Conservation (phyloP, 208 protist species). For the Crithidia expoeki region DNA sequence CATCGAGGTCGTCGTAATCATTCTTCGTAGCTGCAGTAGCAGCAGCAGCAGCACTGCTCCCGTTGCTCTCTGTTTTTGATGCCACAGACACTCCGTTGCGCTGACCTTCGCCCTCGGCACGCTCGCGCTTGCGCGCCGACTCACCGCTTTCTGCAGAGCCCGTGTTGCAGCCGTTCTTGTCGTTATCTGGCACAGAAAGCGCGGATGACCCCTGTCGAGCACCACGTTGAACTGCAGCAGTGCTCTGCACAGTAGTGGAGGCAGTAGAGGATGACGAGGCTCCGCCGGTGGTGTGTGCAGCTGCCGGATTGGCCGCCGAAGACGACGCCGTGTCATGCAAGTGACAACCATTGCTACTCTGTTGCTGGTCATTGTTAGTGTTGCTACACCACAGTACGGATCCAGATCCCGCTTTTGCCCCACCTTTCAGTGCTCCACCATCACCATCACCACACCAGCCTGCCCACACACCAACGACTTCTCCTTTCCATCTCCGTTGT, state of each 20-base stretch:
- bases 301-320: not conserved
- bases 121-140: slow-evolving; percentile 21
- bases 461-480: not conserved
- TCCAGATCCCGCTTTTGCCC: not conserved
- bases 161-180: too few species aligned
- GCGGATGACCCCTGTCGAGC: too few species aligned
- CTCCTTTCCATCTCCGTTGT: not conserved
- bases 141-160: not conserved
- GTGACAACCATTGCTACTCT: not conserved
- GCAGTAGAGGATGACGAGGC: not conserved
- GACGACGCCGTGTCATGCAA: slow-evolving; percentile 7
- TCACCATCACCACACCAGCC: too few species aligned
- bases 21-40: too few species aligned
- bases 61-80: too few species aligned
- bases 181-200: too few species aligned
- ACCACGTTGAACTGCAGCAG: not conserved
- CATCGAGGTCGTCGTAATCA: too few species aligned
- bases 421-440: too few species aligned
- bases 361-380: not conserved
- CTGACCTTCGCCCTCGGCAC: slow-evolving; percentile 7
- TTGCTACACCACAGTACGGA: not conserved
- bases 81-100: not conserved
- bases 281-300: not conserved
- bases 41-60: too few species aligned
- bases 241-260: not conserved